Conservation (phyloP, 768 basidiomycete species). For the Boletellus ananiceps region DNA sequence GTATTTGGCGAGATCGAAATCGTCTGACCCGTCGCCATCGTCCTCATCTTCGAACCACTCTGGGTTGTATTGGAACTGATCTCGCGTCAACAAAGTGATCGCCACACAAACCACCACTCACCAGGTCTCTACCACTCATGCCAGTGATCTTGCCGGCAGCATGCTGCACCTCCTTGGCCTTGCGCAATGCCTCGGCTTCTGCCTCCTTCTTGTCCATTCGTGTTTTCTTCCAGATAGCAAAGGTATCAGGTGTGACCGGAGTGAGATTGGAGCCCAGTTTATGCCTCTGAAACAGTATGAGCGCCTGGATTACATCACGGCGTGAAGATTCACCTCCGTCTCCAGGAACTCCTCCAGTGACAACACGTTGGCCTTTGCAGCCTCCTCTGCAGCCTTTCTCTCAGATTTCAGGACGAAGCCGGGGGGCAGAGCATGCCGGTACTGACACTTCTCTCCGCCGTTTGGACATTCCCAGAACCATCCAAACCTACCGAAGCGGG, state of each 20-base stretch:
- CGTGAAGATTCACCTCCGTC: slow-evolving; percentile 70
- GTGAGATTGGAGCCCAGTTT: slow-evolving; percentile 89
- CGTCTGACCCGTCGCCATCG: slow-evolving; percentile 41
- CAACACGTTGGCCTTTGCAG: slow-evolving; percentile 83
- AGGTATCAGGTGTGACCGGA: slow-evolving; percentile 87
- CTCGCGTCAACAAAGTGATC: slow-evolving; percentile 6
- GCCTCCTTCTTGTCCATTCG: slow-evolving; percentile 93
- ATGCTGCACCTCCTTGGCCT: slow-evolving; percentile 75
- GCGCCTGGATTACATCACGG: not conserved
- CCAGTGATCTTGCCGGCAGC: slow-evolving; percentile 88
- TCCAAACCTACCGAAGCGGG: slow-evolving; percentile 52
- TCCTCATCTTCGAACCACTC: slow-evolving; percentile 87
- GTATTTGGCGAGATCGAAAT: slow-evolving; percentile 59
- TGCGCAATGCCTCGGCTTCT: slow-evolving; percentile 74
- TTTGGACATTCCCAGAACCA: slow-evolving; percentile 97
- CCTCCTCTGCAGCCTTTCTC: slow-evolving; percentile 86
- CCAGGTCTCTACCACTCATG: slow-evolving; percentile 95
- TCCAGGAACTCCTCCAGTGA: slow-evolving; percentile 96
- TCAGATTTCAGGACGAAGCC: slow-evolving; percentile 95
- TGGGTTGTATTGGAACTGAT: slow-evolving; percentile 90
- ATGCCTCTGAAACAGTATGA: slow-evolving; percentile 60
- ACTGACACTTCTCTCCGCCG: slow-evolving; percentile 81
- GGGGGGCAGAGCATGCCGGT: slow-evolving; percentile 92
- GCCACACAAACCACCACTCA: slow-evolving; percentile 33
- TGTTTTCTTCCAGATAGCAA: slow-evolving; percentile 93